phyloP scores from a whole-genome alignment of 129 eudicot species.

The Flaveria ramosissima region DNA sequence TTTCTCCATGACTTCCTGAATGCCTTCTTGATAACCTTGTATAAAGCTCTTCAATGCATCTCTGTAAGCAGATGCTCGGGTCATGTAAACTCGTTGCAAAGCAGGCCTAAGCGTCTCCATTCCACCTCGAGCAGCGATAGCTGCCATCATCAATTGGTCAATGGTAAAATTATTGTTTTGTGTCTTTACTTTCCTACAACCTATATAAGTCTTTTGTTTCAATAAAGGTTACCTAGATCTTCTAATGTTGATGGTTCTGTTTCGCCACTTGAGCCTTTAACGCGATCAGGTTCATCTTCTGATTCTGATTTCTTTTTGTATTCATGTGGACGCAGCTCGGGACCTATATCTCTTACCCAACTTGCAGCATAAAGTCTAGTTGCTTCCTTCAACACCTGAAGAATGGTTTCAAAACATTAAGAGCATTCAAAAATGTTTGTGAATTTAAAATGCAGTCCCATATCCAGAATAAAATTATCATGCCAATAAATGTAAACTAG shows the following conservation, averaged over 20 bases:
- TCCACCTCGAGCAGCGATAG: conserved; percentile 91
- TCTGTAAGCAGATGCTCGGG: conserved; percentile 77
- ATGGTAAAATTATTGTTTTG: neutral
- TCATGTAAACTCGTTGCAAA: conserved; percentile 79
- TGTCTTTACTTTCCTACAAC: neutral
- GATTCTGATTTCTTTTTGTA: conserved; percentile 52
- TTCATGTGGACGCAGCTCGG: conserved; percentile 79
- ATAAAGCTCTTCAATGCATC: conserved; percentile 82
- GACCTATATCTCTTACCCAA: conserved; percentile 93
- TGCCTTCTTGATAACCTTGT: conserved; percentile 85
- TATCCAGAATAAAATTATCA: too few relatives aligned
- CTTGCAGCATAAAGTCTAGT: conserved; percentile 78
- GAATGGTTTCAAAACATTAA: neutral
- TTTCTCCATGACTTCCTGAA: conserved; percentile 73
- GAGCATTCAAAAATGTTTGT: too few relatives aligned
- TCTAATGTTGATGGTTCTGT: conserved; percentile 76
- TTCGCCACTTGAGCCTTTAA: conserved; percentile 32
- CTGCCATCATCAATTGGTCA: conserved; percentile 31
- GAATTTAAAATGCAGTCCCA: too few relatives aligned
- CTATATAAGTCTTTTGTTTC: too few relatives aligned
- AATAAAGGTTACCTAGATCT: conserved; percentile 68
- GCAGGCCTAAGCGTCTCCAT: conserved; percentile 93
- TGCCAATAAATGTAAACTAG: too few relatives aligned
- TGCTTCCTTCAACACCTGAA: conserved; percentile 81
- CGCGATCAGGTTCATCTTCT: conserved; percentile 37